Percentiles rank a stretch among this genome's conserved stretches.
Evolutionary conservation across 495 filamentous ascomycete species (phyloP).

Genomic region (Ramalina intermedia): DNA sequence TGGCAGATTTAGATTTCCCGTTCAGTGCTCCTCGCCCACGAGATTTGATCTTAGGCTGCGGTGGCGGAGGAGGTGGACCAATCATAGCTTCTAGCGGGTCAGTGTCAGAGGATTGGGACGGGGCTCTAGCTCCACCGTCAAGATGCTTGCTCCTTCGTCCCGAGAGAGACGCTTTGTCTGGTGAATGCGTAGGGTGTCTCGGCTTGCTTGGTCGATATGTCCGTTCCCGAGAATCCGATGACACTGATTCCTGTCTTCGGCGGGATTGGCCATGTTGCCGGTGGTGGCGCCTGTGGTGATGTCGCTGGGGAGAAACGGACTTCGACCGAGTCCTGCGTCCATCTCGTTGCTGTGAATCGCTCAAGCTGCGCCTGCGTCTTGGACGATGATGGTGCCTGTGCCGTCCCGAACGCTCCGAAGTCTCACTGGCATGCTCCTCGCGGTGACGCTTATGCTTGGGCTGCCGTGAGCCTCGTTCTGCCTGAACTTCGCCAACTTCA

Average conservation of each 20-base stretch:
- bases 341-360: conserved; percentile 3
- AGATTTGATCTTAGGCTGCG: conserved; percentile 30
- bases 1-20: conserved; percentile 39
- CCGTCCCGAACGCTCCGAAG: neutral
- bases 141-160: no score
- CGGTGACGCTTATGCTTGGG: neutral
- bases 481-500: conserved; percentile 10
- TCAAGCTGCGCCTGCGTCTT: conserved; percentile 9
- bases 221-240: neutral
- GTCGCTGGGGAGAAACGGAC: conserved; percentile 9
- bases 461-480: conserved; percentile 4
- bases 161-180: no score
- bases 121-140: no score
- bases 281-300: conserved; percentile 2
- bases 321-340: conserved; percentile 14
- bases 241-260: neutral
- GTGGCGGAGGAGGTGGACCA: conserved; percentile 56
- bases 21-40: conserved; percentile 63
- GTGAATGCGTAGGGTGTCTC: neutral
- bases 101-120: conserved; percentile 34
- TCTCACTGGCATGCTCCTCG: neutral
- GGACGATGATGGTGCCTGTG: conserved; percentile 15
- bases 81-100: conserved; percentile 69
- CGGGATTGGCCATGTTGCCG: conserved; percentile 7
- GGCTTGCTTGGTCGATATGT: neutral